These are phyloP conservation scores for Candida ulmi DNA, from an alignment of 805 yeast species.

Conservation along the genomic window DNA sequence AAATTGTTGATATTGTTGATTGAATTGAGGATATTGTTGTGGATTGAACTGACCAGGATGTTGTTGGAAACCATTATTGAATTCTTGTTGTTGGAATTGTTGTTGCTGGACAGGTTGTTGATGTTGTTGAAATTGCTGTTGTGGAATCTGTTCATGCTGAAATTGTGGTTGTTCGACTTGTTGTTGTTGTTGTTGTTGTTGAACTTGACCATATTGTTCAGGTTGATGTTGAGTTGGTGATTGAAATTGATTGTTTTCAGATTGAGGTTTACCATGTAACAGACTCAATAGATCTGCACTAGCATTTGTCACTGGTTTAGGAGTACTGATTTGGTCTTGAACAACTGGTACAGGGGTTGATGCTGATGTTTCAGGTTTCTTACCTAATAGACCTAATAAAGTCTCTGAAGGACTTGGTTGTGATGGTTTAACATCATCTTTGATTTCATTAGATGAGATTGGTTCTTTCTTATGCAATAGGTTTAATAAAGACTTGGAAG, in stretches of 20 bases:
- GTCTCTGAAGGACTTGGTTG: too few species aligned
- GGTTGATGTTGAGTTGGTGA: too few species aligned
- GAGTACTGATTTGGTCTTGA: too few species aligned
- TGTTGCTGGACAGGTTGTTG: not conserved
- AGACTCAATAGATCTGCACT: slow-evolving; percentile 4
- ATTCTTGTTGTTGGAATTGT: not conserved
- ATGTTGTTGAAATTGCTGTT: not conserved
- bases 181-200: not conserved
- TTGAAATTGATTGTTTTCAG: not conserved
- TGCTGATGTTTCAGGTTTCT: too few species aligned
- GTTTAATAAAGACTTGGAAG: slow-evolving; percentile 2
- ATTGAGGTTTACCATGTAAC: slow-evolving; percentile 1
- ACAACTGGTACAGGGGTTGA: too few species aligned
- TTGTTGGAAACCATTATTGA: not conserved
- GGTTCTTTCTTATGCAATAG: slow-evolving; percentile 3
- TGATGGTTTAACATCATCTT: too few species aligned
- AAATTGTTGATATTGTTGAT: not conserved
- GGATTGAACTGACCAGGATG: not conserved
- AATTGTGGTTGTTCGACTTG: slow-evolving; percentile 1
- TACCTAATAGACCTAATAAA: too few species aligned
- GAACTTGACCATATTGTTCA: too few species aligned
- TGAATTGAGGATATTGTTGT: not conserved
- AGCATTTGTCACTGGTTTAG: too few species aligned
- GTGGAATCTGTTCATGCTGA: not conserved
- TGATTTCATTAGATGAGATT: too few species aligned